A percentile compares a stretch with the other conserved stretches of the same genome.
Evolutionary conservation across 108 stramenopile genomes (phyloP).

Genomic region (Fragilariopsis cylindrus): DNA sequence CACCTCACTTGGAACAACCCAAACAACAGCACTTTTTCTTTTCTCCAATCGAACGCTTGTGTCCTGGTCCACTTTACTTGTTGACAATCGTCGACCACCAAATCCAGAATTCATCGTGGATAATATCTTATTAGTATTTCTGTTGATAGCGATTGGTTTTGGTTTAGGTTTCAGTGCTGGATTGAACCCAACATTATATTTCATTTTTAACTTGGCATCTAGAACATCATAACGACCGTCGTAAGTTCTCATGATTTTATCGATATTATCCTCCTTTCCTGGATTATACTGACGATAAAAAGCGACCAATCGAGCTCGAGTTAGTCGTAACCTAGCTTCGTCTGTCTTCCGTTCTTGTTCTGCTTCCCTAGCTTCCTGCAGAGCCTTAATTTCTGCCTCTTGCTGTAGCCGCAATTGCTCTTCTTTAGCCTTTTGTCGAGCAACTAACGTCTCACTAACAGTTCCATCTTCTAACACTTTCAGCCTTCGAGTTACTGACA

Average conservation of each 20-base stretch:
- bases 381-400: constrained; percentile 62
- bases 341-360: constrained; percentile 61
- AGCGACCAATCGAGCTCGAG: constrained; percentile 69
- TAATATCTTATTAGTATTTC: constrained; percentile 43
- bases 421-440: constrained; percentile 56
- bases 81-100: background rate
- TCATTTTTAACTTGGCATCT: constrained; percentile 69
- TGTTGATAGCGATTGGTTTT: constrained; percentile 23
- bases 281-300: constrained; percentile 79
- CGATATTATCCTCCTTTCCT: constrained; percentile 75
- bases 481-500: constrained; percentile 55
- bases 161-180: constrained; percentile 61
- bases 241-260: constrained; percentile 72
- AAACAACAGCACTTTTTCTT: constrained; percentile 50
- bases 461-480: constrained; percentile 67
- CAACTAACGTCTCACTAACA: constrained; percentile 49
- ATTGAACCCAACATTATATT: constrained; percentile 83
- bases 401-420: constrained; percentile 52
- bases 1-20: constrained; percentile 68
- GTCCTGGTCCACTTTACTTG: constrained; percentile 18
- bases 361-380: constrained; percentile 59
- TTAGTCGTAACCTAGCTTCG: constrained; percentile 62
- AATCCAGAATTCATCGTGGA: constrained; percentile 40
- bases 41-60: background rate
- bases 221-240: constrained; percentile 76